A percentile compares a stretch with the other conserved stretches of the same genome.
Conservation (phyloP, 768 basidiomycete species). For the Lentinus brumalis region DNA sequence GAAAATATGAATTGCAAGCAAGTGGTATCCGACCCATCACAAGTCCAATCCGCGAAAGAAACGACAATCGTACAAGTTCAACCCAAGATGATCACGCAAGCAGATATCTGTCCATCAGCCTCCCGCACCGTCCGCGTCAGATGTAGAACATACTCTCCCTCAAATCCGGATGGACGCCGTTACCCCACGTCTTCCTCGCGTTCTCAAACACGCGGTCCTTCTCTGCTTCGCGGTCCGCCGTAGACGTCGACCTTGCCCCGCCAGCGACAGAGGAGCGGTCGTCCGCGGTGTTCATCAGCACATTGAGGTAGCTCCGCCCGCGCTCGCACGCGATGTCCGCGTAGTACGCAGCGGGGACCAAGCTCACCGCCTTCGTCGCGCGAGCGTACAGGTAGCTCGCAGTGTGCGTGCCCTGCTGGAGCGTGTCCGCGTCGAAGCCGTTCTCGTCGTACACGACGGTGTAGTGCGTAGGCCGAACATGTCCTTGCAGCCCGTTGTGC, state of each 20-base stretch:
- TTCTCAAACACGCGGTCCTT: slow-evolving; percentile 38
- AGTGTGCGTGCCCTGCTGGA: slow-evolving; percentile 74
- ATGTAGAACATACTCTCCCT: slow-evolving; percentile 78
- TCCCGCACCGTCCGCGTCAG: slow-evolving; percentile 27
- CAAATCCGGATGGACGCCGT: slow-evolving; percentile 52
- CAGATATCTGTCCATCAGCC: too few relatives aligned
- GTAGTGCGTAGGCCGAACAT: slow-evolving; percentile 76
- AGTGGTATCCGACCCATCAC: not conserved
- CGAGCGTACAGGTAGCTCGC: slow-evolving; percentile 77
- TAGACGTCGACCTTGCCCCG: slow-evolving; percentile 28
- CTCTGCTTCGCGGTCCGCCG: slow-evolving; percentile 34
- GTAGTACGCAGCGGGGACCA: slow-evolving; percentile 80
- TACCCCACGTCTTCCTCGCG: slow-evolving; percentile 41
- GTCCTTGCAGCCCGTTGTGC: slow-evolving; percentile 73
- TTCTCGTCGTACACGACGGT: slow-evolving; percentile 81
- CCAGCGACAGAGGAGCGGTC: slow-evolving; percentile 32
- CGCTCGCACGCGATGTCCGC: slow-evolving; percentile 84
- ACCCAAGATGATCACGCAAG: not conserved
- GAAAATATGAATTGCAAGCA: too few relatives aligned
- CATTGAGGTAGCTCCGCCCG: slow-evolving; percentile 74
- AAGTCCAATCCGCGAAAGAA: not conserved
- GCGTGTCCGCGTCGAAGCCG: slow-evolving; percentile 61
- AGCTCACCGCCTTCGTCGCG: slow-evolving; percentile 81
- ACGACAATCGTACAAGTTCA: not conserved
- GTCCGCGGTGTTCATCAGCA: slow-evolving; percentile 52